Base-by-base conservation (phyloP, 2,329 filamentous ascomycete genomes). In the Diaporthe australafricana region DNA sequence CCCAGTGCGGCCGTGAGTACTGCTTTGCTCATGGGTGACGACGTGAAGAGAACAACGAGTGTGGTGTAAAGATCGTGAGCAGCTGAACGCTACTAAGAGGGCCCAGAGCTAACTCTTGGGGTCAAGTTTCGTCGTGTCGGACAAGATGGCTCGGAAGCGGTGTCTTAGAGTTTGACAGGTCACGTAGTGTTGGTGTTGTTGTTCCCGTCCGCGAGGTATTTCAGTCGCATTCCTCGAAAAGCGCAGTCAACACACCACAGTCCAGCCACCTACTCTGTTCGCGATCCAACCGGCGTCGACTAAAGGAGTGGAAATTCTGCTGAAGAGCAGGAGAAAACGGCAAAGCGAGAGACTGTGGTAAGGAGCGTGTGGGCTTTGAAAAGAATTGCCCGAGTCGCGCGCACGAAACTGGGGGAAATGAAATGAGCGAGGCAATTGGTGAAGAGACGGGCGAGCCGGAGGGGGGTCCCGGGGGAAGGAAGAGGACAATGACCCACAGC, bases 1-100 rank as follows among this genome's bases (percentile, higher is more conserved):
- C 84, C 84, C 72, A 90, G 75, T 77, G 84, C 84, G 78, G 85
- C 82, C 75, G 87, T 83, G 73, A 88, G 74, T 72, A 84, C 83
- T 70, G 84, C 82, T 79, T 87, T 78, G 82, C 86, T 90, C 89
- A 91, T 91, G 75, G 78, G 80, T 60, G 70, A 72, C 57, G 70
- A 62, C 38, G 73, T 70, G 52, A 68, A 47, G 22, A 42, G 12
- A 30, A 60, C 32, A 72, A 70, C 25, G 72, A 73, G 47, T 38
- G 72, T 72, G 50, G 52, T 67, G 66, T 73, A 73, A 72, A 35
- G 63, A 73, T 71, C 73, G 68, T 73, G 71, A 48, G 66, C 48
- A 73, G 73, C 68, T n/a, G 63, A 57, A 66, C 42, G 71, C 72
- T 63, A 67, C 72, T 47, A 55, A 45, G 53, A 22, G 38, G 14